Base-by-base conservation (phyloP, 768 basidiomycete genomes). In the Termitomyces sp. region DNA sequence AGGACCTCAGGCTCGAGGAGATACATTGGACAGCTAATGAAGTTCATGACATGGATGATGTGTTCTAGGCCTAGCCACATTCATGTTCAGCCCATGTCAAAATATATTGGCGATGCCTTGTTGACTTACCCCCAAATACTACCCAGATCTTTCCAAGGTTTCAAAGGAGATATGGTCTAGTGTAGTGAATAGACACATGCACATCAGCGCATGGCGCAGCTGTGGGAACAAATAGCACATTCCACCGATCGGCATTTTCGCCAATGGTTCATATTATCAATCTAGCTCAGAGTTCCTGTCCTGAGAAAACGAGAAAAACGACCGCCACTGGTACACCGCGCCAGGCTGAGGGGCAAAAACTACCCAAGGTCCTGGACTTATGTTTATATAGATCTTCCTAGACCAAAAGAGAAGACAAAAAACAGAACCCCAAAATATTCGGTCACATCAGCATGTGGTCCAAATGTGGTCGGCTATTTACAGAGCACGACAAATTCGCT, bases 41-140 rank as follows among this genome's bases (percentile, higher is more conserved):
- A 8, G 17, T 12, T 8, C 35, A 41, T 43, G 62, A 61, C 19
- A 44, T 35, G n/a, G 60, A 65, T 54, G 64, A 63, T 51, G 52
- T 62, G 52, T 62, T 65, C 54, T 65, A 62, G 43, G 14, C 41
- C 17, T n/a, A n/a, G 16, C 35, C 16, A 17, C 16, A 32, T 38
- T n/a, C 17, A 49, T 49, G n/a, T 29, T 25, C 16, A 25, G 34
- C 9, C 3, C 9, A 5, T 25, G 44, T 10, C 6, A 21, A 6
- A 19, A 40, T 43, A 8, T 23, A 9, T 25, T 16, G 11, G 32
- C 21, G 34, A 25, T n/a, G 7, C 23, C 48, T 49, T 23, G 21
- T 23, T 50, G 35, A 3, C 5, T 38, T 10, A 27, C 11, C 25
- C 16, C 4, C 11, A 25, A 37, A 50, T n/a, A n/a, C n/a, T 37